Percentiles rank a stretch among this genome's conserved stretches.
These are phyloP conservation scores for Knufia petricola DNA, from an alignment of 2,329 filamentous ascomycete species.

Conservation along the genomic window DNA sequence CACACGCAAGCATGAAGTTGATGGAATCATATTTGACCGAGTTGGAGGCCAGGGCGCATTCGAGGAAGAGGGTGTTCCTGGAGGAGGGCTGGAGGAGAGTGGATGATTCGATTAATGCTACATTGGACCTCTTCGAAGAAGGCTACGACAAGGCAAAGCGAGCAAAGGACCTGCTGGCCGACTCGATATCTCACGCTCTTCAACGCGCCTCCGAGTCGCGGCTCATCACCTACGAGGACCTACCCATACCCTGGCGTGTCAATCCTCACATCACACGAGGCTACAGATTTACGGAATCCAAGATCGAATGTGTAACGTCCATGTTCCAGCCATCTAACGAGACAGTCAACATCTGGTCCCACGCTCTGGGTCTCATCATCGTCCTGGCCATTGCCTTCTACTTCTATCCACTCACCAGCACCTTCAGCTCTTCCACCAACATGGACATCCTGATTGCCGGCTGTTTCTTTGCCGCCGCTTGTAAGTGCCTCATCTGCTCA, in stretches of 20 bases:
- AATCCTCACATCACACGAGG: slow-evolving; percentile 88
- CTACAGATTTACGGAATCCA: slow-evolving; percentile 89
- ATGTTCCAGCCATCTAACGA: slow-evolving; percentile 84
- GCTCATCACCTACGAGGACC: slow-evolving; percentile 77
- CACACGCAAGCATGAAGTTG: slow-evolving; percentile 72
- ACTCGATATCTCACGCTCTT: slow-evolving; percentile 74
- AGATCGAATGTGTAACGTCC: slow-evolving; percentile 77
- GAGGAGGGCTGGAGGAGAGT: slow-evolving; percentile 71
- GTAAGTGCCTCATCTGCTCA: slow-evolving; percentile 88
- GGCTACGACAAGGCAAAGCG: slow-evolving; percentile 72
- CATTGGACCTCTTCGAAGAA: slow-evolving; percentile 67
- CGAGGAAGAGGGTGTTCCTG: slow-evolving; percentile 68
- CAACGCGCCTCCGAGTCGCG: slow-evolving; percentile 65
- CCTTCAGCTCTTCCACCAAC: slow-evolving; percentile 78
- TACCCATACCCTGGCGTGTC: slow-evolving; percentile 84
- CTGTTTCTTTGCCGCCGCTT: slow-evolving; percentile 91
- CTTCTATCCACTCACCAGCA: slow-evolving; percentile 81
- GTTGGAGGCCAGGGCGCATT: slow-evolving; percentile 72
- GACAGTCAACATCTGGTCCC: slow-evolving; percentile 95
- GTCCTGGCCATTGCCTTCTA: slow-evolving; percentile 87
- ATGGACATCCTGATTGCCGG: slow-evolving; percentile 84
- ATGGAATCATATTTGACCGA: slow-evolving; percentile 79
- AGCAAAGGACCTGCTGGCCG: slow-evolving; percentile 71
- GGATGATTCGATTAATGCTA: slow-evolving; percentile 66
- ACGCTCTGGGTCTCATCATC: slow-evolving; percentile 77